These are phyloP conservation scores for Atkinsonella texensis DNA, from an alignment of 2,329 filamentous ascomycete species.

Conservation along the genomic window DNA sequence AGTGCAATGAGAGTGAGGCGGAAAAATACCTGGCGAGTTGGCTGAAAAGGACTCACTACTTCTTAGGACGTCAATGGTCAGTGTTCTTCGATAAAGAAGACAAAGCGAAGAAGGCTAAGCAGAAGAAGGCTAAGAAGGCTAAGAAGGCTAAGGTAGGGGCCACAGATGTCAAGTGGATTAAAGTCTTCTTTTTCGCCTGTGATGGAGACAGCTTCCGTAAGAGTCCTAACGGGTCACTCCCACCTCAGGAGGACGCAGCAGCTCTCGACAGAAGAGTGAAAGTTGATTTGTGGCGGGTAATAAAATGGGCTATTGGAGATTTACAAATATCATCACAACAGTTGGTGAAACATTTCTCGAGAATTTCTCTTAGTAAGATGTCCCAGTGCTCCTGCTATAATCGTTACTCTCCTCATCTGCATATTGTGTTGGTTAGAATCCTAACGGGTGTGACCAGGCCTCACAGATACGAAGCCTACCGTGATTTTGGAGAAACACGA, in stretches of 20 bases:
- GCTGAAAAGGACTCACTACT: conserved; percentile 23
- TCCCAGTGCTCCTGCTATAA: too few species aligned
- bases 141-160: conserved; percentile 8
- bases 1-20: conserved; percentile 20
- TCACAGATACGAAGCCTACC: conserved; percentile 38
- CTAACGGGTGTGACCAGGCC: conserved; percentile 20
- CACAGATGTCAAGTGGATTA: conserved; percentile 11
- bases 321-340: conserved; percentile 32
- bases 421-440: too few species aligned
- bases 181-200: conserved; percentile 42
- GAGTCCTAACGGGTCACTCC: conserved; percentile 6
- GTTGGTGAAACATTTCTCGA: conserved; percentile 44
- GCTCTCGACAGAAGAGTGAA: conserved; percentile 15
- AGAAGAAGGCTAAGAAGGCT: neutral
- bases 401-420: neutral
- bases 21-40: conserved; percentile 19
- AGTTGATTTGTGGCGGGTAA: conserved; percentile 27
- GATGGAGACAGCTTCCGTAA: conserved; percentile 31
- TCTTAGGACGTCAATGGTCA: conserved; percentile 35
- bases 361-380: conserved; percentile 39
- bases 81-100: conserved; percentile 32
- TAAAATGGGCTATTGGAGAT: conserved; percentile 41
- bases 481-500: conserved; percentile 33
- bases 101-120: conserved; percentile 21
- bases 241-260: conserved; percentile 14